A percentile compares a stretch with the other conserved stretches of the same genome.
Evolutionary conservation across 352 stramenopile genomes (phyloP).

Genomic region (Nothophytophthora sp.): DNA sequence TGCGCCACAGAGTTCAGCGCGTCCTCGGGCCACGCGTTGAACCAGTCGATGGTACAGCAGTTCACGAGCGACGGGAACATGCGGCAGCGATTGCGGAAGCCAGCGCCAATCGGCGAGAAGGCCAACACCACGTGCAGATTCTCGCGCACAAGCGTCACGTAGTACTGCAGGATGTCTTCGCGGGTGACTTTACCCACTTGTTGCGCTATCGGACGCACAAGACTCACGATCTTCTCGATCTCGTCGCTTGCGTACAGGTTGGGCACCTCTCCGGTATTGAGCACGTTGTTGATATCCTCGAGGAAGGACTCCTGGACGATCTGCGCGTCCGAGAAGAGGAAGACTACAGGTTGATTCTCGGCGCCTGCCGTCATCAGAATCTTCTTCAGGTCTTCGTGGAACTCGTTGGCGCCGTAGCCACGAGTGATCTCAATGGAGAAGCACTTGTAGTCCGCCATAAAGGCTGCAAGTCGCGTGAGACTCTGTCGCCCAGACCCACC

Average conservation of each 20-base stretch:
- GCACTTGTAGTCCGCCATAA: conserved; percentile 92
- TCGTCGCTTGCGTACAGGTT: conserved; percentile 94
- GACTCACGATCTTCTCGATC: conserved; percentile 87
- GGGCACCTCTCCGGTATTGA: conserved; percentile 93
- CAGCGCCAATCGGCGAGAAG: conserved; percentile 92
- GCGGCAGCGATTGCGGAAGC: conserved; percentile 80
- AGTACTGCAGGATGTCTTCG: conserved; percentile 86
- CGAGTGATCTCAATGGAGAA: conserved; percentile 94
- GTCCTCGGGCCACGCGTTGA: conserved; percentile 92
- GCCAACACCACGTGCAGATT: conserved; percentile 94
- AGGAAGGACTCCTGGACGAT: conserved; percentile 94
- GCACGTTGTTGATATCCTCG: conserved; percentile 95
- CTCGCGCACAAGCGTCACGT: conserved; percentile 85
- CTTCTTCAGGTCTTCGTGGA: conserved; percentile 93
- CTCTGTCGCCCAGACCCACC: conserved; percentile 91
- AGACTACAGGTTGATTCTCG: conserved; percentile 89
- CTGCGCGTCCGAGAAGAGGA: conserved; percentile 94
- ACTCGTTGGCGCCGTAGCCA: conserved; percentile 89
- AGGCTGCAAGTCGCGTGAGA: conserved; percentile 88
- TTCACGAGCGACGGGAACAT: conserved; percentile 95
- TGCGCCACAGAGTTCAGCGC: no score
- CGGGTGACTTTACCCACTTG: conserved; percentile 81
- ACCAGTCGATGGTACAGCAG: conserved; percentile 95
- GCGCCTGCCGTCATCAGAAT: conserved; percentile 89
- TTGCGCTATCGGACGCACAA: conserved; percentile 80